These are phyloP conservation scores for Acrodontium crateriforme DNA, from an alignment of 2,329 filamentous ascomycete genomes.

Conservation along the genomic window DNA sequence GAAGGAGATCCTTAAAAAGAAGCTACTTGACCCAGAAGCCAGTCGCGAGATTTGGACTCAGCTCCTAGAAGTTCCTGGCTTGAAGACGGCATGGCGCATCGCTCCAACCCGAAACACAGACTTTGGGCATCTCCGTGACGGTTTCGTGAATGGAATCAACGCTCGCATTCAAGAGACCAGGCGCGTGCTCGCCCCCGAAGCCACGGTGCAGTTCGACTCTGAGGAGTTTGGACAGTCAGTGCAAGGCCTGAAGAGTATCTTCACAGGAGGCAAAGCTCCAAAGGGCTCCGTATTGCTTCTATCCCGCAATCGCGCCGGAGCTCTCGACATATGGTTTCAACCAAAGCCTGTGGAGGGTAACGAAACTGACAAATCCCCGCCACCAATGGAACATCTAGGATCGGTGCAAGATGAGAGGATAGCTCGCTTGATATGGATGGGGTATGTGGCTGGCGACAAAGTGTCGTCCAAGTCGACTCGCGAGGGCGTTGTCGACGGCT, in stretches of 20 bases:
- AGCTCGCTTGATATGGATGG: slow-evolving; percentile 70
- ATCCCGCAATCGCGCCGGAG: slow-evolving; percentile 50
- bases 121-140: slow-evolving; percentile 83
- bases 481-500: slow-evolving; percentile 69
- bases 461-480: slow-evolving; percentile 76
- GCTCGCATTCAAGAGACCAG: slow-evolving; percentile 49
- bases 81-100: slow-evolving; percentile 70
- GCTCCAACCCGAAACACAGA: slow-evolving; percentile 89
- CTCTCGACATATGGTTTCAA: slow-evolving; percentile 54
- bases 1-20: slow-evolving; percentile 55
- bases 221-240: slow-evolving; percentile 65
- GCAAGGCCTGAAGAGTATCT: slow-evolving; percentile 65
- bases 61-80: slow-evolving; percentile 50
- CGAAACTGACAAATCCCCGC: slow-evolving; percentile 14
- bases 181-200: slow-evolving; percentile 22
- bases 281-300: slow-evolving; percentile 70
- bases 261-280: slow-evolving; percentile 62
- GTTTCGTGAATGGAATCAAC: slow-evolving; percentile 74
- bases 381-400: slow-evolving; percentile 53
- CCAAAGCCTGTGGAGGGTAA: slow-evolving; percentile 29
- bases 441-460: slow-evolving; percentile 74
- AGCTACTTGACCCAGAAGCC: slow-evolving; percentile 54
- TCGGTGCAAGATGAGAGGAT: slow-evolving; percentile 65
- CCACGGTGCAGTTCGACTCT: slow-evolving; percentile 45
- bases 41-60: slow-evolving; percentile 63